Conservation (phyloP, 2,329 filamentous ascomycete species). For the Fusarium denticulatum region DNA sequence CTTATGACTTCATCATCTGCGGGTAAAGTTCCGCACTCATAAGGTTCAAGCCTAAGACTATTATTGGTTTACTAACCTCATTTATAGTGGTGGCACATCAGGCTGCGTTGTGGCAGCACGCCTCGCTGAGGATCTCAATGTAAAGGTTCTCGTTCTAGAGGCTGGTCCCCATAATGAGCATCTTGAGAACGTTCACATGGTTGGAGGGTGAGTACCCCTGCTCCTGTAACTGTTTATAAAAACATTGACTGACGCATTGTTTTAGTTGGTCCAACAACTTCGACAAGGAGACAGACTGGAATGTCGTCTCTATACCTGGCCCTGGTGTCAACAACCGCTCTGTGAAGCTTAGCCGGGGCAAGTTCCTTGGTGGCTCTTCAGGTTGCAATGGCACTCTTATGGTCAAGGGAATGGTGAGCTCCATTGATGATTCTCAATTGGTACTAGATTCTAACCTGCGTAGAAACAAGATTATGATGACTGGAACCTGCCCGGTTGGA, state of each 20-base stretch:
- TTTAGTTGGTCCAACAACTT: constrained; percentile 56
- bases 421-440: fast-evolving
- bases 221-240: too few relatives aligned
- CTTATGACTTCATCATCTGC: constrained; percentile 50
- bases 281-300: constrained; percentile 62
- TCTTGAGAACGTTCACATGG: constrained; percentile 62
- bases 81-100: constrained; percentile 48
- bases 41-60: not conserved
- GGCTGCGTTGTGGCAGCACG: constrained; percentile 51
- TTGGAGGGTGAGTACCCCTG: constrained; percentile 52
- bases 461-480: constrained; percentile 61
- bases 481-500: constrained; percentile 65
- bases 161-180: constrained; percentile 54
- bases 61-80: not conserved
- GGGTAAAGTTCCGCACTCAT: constrained; percentile 41
- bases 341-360: constrained; percentile 59
- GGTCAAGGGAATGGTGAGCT: constrained; percentile 53
- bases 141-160: constrained; percentile 49
- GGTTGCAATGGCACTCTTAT: constrained; percentile 62
- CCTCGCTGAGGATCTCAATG: constrained; percentile 48
- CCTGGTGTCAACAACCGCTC: constrained; percentile 53
- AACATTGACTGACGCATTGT: not conserved
- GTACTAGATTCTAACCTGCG: not conserved
- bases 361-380: constrained; percentile 60
- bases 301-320: constrained; percentile 55